Percentiles rank a stretch among this genome's conserved stretches.
phyloP scores from a whole-genome alignment of 805 yeast genomes.

The Priceomyces fermenticarens region DNA sequence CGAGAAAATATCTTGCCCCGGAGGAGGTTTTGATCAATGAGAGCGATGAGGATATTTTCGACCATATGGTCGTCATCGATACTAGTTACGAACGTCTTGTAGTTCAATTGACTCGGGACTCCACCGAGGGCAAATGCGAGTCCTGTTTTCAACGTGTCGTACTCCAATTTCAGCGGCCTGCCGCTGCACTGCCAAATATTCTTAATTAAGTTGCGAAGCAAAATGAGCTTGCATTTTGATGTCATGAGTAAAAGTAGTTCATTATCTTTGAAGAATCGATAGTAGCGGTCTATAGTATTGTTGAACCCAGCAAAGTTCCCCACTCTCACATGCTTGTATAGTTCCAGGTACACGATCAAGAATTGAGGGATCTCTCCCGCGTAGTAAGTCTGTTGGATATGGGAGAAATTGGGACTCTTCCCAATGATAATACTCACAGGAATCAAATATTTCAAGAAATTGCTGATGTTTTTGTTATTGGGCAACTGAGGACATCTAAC shows the following conservation, averaged over 20 bases:
- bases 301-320: slow-evolving; percentile 43
- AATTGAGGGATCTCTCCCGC: slow-evolving; percentile 10
- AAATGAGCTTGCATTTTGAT: slow-evolving; percentile 43
- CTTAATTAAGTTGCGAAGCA: slow-evolving; percentile 44
- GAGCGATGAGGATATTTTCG: slow-evolving; percentile 48
- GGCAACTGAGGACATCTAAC: slow-evolving; percentile 28
- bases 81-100: slow-evolving; percentile 4
- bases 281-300: slow-evolving; percentile 24
- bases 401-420: slow-evolving; percentile 39
- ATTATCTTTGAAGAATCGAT: slow-evolving; percentile 34
- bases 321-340: slow-evolving; percentile 33
- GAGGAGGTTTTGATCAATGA: slow-evolving; percentile 53
- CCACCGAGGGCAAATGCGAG: slow-evolving; percentile 8
- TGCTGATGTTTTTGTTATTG: slow-evolving; percentile 33
- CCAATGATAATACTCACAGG: slow-evolving; percentile 58
- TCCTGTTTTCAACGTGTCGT: slow-evolving; percentile 22
- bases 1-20: slow-evolving; percentile 50
- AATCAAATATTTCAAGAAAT: slow-evolving; percentile 46
- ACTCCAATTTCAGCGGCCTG: slow-evolving; percentile 24
- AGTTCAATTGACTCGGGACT: neutral
- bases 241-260: slow-evolving; percentile 42
- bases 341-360: slow-evolving; percentile 31
- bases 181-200: slow-evolving; percentile 27
- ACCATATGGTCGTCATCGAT: slow-evolving; percentile 36
- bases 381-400: slow-evolving; percentile 10